Percentiles rank a stretch among this genome's conserved stretches.
phyloP scores from a whole-genome alignment of 495 filamentous ascomycete genomes.

The Lophiotrema nucula region DNA sequence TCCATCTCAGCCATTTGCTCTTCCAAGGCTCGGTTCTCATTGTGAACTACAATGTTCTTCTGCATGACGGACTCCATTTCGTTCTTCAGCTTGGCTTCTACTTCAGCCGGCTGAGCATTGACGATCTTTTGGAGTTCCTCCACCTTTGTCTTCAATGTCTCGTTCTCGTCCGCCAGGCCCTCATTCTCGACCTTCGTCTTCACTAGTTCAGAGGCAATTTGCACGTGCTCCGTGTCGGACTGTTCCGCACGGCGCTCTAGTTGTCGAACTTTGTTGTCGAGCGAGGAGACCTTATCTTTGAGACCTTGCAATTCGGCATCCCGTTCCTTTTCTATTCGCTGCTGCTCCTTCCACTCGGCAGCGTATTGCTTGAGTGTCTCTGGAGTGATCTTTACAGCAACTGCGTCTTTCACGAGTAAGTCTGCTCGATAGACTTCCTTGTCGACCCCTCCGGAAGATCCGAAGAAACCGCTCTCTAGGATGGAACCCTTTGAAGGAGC shows the following conservation, averaged over 20 bases:
- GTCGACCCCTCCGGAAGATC: constrained; percentile 79
- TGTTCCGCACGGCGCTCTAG: constrained; percentile 87
- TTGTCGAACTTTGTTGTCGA: constrained; percentile 68
- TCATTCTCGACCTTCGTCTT: constrained; percentile 91
- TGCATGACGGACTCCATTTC: constrained; percentile 94
- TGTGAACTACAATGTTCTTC: constrained; percentile 89
- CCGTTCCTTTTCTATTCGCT: constrained; percentile 69
- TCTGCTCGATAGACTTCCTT: constrained; percentile 96
- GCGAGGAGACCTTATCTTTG: constrained; percentile 59
- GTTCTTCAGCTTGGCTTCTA: constrained; percentile 74
- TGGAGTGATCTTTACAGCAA: constrained; percentile 78
- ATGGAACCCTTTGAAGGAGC: constrained; percentile 82
- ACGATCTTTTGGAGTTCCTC: constrained; percentile 78
- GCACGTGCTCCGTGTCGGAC: constrained; percentile 89
- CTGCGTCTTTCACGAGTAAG: constrained; percentile 88
- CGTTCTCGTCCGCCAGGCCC: constrained; percentile 80
- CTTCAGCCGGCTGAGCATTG: constrained; percentile 83
- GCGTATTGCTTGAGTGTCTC: constrained; percentile 78
- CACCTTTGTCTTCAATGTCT: constrained; percentile 78
- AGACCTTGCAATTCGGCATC: constrained; percentile 80
- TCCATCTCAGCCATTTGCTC: constrained; percentile 94
- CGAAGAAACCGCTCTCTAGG: constrained; percentile 96
- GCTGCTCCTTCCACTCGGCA: constrained; percentile 88
- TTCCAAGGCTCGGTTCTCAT: constrained; percentile 84
- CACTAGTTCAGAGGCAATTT: constrained; percentile 85